These are phyloP conservation scores for Zea luxurians DNA, from an alignment of 176 grass and related monocot genomes.

Conservation along the genomic window DNA sequence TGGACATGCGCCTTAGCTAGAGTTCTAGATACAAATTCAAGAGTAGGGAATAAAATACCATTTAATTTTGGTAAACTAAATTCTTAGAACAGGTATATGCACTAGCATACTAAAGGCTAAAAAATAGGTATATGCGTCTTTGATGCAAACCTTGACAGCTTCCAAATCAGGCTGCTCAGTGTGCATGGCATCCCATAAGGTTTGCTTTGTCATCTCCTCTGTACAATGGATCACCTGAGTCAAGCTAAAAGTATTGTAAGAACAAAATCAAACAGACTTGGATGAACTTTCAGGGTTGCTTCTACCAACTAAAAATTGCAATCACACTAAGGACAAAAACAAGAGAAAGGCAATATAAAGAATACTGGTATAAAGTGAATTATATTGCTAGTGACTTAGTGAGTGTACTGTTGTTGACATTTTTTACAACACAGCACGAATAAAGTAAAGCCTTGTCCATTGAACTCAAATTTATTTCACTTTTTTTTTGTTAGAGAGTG, in stretches of 20 bases:
- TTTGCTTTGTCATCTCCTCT: conserved; percentile 83
- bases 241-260: neutral
- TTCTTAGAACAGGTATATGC: neutral
- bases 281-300: conserved; percentile 15
- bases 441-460: neutral
- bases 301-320: neutral
- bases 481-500: neutral
- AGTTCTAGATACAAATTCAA: neutral
- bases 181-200: conserved; percentile 85
- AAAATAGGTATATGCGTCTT: neutral
- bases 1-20: conserved; percentile 1
- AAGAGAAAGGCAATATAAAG: neutral
- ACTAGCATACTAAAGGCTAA: neutral
- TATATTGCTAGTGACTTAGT: neutral
- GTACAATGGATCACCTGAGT: conserved; percentile 84
- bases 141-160: conserved; percentile 60
- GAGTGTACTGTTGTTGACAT: neutral
- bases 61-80: conserved; percentile 26
- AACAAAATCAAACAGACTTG: conserved; percentile 11
- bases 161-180: conserved; percentile 63
- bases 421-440: neutral
- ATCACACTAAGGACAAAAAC: neutral
- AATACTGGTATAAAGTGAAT: neutral
- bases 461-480: neutral
- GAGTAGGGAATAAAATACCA: neutral